phyloP scores from a whole-genome alignment of 106 monocot species.

The Apostasia shenzhenica region DNA sequence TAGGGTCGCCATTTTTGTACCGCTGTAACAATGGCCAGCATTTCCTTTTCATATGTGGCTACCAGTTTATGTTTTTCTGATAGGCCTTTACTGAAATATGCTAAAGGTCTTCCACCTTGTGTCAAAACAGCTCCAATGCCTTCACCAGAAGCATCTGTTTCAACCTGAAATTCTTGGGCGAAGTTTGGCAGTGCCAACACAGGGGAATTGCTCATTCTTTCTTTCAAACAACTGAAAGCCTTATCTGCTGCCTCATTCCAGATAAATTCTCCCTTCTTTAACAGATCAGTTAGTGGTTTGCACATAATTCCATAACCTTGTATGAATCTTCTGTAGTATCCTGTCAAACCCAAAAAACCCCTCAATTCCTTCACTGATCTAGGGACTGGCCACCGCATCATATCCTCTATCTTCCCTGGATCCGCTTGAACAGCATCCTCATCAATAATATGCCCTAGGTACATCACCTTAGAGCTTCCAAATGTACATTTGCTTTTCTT shows the following conservation, averaged over 20 bases:
- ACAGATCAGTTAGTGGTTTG: neutral
- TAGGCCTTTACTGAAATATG: no score
- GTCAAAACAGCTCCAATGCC: no score
- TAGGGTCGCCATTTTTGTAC: neutral
- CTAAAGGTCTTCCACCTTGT: no score
- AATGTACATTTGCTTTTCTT: no score
- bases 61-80: no score
- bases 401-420: neutral
- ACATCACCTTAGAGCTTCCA: neutral
- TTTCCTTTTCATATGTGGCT: no score
- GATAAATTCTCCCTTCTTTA: neutral
- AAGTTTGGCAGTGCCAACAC: neutral
- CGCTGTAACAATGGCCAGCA: no score
- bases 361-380: neutral
- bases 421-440: neutral
- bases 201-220: neutral
- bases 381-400: neutral
- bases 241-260: neutral
- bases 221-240: neutral
- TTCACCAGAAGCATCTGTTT: no score
- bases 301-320: neutral
- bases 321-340: constrained; percentile 4
- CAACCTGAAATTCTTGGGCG: no score
- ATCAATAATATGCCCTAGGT: constrained; percentile 3
- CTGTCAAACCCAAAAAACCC: neutral